Conservation (phyloP, 2,329 filamentous ascomycete species). For the Colletotrichum abscissum region DNA sequence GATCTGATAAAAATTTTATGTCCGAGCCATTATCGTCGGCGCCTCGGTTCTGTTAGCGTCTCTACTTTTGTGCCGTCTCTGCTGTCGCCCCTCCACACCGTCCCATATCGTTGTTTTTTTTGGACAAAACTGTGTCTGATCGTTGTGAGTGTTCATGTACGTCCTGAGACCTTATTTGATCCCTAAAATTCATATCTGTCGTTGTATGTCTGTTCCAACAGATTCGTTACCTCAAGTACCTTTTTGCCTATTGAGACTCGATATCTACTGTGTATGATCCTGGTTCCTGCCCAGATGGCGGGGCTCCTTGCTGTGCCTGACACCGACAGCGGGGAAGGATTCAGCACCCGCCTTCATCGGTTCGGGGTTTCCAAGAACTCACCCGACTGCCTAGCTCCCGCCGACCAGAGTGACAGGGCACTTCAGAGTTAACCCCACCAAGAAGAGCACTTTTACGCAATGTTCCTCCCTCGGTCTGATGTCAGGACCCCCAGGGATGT, state of each 20-base stretch:
- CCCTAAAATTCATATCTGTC: no score
- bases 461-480: constrained; percentile 26
- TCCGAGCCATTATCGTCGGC: constrained; percentile 29
- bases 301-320: constrained; percentile 22
- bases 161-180: not conserved
- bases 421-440: constrained; percentile 14
- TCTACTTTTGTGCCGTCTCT: not conserved
- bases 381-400: constrained; percentile 18
- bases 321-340: constrained; percentile 12
- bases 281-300: not conserved
- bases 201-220: not conserved
- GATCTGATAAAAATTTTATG: constrained; percentile 28
- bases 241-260: not conserved
- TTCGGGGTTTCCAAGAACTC: constrained; percentile 17
- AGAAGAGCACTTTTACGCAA: not conserved
- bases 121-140: not conserved
- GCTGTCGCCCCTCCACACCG: not conserved
- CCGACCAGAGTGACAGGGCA: not conserved
- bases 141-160: no score
- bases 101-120: not conserved
- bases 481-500: constrained; percentile 15
- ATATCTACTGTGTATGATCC: not conserved
- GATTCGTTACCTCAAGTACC: not conserved
- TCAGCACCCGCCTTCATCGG: not conserved
- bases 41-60: constrained; percentile 20